A percentile compares a stretch with the other conserved stretches of the same genome.
Conservation (phyloP, 169 alveolate species). For the Eimeria maxima region DNA sequence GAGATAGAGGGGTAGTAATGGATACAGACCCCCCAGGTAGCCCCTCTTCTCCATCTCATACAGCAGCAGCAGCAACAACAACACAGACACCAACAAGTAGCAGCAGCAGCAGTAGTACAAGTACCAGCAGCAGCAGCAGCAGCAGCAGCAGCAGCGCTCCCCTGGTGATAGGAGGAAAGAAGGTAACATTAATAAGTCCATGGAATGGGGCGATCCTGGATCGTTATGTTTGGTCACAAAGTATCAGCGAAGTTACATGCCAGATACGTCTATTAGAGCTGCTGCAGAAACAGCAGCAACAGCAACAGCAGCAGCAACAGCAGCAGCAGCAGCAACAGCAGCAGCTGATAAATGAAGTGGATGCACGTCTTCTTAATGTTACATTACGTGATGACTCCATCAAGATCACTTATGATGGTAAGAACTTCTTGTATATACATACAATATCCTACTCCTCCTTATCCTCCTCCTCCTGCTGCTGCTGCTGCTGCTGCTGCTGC, state of each 20-base stretch:
- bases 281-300: constrained; percentile 54
- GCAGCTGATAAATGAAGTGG: constrained; percentile 6
- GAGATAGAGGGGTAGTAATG: background rate
- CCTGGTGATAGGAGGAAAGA: background rate
- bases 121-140: constrained; percentile 50
- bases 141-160: constrained; percentile 55
- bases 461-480: too few relatives aligned
- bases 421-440: too few relatives aligned
- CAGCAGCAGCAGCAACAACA: background rate
- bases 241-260: constrained; percentile 70
- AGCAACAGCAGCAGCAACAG: constrained; percentile 14
- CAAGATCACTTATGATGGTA: background rate
- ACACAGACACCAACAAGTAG: background rate
- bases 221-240: constrained; percentile 77
- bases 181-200: background rate
- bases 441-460: too few relatives aligned
- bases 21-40: background rate
- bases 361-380: background rate
- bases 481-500: too few relatives aligned
- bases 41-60: too few relatives aligned
- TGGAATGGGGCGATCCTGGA: constrained; percentile 78
- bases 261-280: constrained; percentile 34
- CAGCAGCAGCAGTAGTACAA: background rate
- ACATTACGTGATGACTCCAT: constrained; percentile 23
- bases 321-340: constrained; percentile 28